Base-by-base conservation (phyloP, 2,329 filamentous ascomycete species). In the Beauveria brongniartii region DNA sequence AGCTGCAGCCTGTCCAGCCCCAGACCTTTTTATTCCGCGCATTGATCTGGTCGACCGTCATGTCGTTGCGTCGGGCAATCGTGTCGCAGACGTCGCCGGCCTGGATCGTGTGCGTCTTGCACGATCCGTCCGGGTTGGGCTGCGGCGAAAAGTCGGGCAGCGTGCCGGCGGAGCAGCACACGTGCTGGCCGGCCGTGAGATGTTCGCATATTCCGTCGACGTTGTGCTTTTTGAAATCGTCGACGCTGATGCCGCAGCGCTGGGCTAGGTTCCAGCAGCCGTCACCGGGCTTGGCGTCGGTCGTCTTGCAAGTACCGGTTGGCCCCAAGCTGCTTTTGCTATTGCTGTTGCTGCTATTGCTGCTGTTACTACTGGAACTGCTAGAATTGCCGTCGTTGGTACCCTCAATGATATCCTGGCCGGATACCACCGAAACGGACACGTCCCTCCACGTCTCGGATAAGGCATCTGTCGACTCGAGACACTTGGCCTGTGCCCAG, bases 1-100 rank as follows among this genome's bases (percentile, higher is more conserved):
- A 46, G 2, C 41, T 37, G 46, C 69, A 70, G 40, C 67, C 67
- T 5, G 37, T 55, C 68, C 68, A 71, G 24, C 64, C 68, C 69
- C 69, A 69, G 0, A 68, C 69, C 3, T 43, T 51, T 2, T 30
- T 58, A 18, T 55, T 55, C 24, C 12, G 22, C 20, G 44, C 34
- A 9, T 37, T 40, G 3, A 55, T n/a, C 3, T 51, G 22, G 5
- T 44, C 40, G 5, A 28, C 30, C 12, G 30, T 55, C 24, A 55
- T 55, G 37, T 24, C 37, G 34, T 55, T 28, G 5, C 22, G 7
- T 3, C n/a, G 6, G 5, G 12, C 22, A 18, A 44, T 9, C 9
- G 10, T 12, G 28, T 14, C 37, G 46, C 55, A 58, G 2, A 6
- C 7, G 20, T 51, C 46, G 28, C 44, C 44, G 7, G 16, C 34